phyloP scores from a whole-genome alignment of 441 rosid genomes.

The Pelargonium citronellum region DNA sequence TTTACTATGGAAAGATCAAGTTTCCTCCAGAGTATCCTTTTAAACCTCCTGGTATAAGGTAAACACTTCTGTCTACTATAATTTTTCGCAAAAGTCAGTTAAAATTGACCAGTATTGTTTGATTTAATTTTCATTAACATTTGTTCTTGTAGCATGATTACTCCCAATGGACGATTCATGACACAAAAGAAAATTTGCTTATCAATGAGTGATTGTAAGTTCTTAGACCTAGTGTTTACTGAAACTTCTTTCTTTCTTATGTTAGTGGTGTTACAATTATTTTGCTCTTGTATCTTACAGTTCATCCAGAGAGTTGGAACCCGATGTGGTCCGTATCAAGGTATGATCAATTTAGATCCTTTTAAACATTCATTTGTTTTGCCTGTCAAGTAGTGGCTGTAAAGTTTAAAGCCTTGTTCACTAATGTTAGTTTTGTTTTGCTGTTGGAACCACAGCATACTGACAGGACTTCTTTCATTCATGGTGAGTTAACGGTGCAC shows the following conservation, averaged over 20 bases:
- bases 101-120: too few relatives aligned
- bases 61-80: neutral
- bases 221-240: constrained; percentile 5
- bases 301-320: constrained; percentile 99
- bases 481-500: constrained; percentile 60
- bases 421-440: constrained; percentile 15
- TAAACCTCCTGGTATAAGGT: constrained; percentile 98
- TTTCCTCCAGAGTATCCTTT: constrained; percentile 95
- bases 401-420: constrained; percentile 8
- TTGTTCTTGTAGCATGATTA: constrained; percentile 65
- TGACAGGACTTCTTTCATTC: constrained; percentile 95
- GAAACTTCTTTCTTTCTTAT: neutral
- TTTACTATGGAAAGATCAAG: constrained; percentile 91
- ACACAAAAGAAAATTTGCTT: constrained; percentile 94
- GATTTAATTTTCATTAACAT: constrained; percentile 7
- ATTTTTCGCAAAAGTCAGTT: too few relatives aligned
- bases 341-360: constrained; percentile 32
- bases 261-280: neutral
- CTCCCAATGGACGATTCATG: constrained; percentile 96
- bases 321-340: constrained; percentile 99
- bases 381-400: constrained; percentile 3
- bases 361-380: constrained; percentile 1
- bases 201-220: constrained; percentile 98
- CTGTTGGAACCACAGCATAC: constrained; percentile 59
- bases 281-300: constrained; percentile 32